Base-by-base conservation (phyloP, 495 filamentous ascomycete species). In the Aspergillus carlsbadensis region DNA sequence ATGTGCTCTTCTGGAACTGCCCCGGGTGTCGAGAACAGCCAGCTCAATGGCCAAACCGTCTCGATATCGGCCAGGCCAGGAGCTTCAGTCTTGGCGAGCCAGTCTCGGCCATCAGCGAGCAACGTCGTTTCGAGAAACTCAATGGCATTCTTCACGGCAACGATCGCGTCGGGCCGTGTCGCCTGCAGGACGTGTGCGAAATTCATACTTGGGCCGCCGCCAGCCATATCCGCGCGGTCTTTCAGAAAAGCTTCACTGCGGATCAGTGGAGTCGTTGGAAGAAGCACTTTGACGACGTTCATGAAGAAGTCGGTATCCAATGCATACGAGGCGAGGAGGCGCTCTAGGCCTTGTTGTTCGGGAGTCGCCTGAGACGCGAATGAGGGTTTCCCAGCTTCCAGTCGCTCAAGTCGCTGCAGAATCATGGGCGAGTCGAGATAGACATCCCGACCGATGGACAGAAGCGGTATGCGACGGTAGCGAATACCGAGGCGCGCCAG, bases 391-490 rank as follows among this genome's bases (percentile, higher is more conserved):
- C 11, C 36, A 15, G 39, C 39, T 15, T 77, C 81, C 11, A 70
- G 64, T 1, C 65, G 53, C 61, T 87, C 82, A 8, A 88, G 80
- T 55, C 81, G 81, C 0, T 56, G 58, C 20, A 89, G 58, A 49
- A 89, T 88, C 18, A 87, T 73, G 17, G 77, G 76, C 5, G 81
- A 81, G 67, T 86, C 82, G 57, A 77, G 73, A 71, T 82, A 83
- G 50, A 85, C 64, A 51, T 80, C 73, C 6, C 77, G 71, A 31
- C 81, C 83, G 52, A 84, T 81, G 26, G 81, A 62, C 44, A 88
- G 61, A 46, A 89, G 54, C 3, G 87, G 87, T 48, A 89, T 87
- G 43, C 86, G 84, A 0, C 85, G 80, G 72, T 89, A 85, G 5
- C 66, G 60, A 59, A 87, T 73, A n/a, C 81, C 80, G 0, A 88